Percentiles rank a stretch among this genome's conserved stretches.
Conservation (phyloP, 306 rosid species). For the Hylodesmum podocarpum region DNA sequence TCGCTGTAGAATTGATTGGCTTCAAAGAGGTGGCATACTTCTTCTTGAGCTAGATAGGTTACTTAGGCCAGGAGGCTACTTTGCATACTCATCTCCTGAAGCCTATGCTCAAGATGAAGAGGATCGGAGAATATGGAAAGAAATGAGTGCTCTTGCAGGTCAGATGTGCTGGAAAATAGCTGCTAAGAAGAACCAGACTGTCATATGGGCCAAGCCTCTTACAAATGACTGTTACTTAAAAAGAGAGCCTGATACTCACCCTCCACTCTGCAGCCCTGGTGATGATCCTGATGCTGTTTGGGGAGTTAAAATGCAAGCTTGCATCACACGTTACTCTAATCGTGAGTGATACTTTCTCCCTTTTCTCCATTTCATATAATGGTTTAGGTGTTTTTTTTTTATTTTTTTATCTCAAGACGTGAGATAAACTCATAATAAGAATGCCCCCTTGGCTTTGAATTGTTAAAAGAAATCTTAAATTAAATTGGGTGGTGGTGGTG, state of each 20-base stretch:
- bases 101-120: conserved; percentile 99
- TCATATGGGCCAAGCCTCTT: conserved; percentile 91
- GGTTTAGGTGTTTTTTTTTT: not conserved
- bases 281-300: conserved; percentile 85
- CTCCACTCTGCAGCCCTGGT: conserved; percentile 79
- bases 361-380: conserved; percentile 20
- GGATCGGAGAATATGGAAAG: conserved; percentile 79
- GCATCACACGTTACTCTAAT: conserved; percentile 77
- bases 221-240: conserved; percentile 82
- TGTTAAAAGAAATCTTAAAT: not conserved
- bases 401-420: not conserved
- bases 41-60: conserved; percentile 94
- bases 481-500: too few relatives aligned
- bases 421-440: not conserved
- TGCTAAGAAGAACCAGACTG: conserved; percentile 83
- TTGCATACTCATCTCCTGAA: conserved; percentile 92
- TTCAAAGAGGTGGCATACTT: conserved; percentile 90
- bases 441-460: not conserved
- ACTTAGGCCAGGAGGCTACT: conserved; percentile 92
- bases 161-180: conserved; percentile 93
- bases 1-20: conserved; percentile 96
- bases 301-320: conserved; percentile 85
- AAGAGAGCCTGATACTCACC: conserved; percentile 66
- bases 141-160: conserved; percentile 77
- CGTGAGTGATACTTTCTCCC: conserved; percentile 52